phyloP scores from a whole-genome alignment of 257 asterid genomes.

The Petrea volubilis region DNA sequence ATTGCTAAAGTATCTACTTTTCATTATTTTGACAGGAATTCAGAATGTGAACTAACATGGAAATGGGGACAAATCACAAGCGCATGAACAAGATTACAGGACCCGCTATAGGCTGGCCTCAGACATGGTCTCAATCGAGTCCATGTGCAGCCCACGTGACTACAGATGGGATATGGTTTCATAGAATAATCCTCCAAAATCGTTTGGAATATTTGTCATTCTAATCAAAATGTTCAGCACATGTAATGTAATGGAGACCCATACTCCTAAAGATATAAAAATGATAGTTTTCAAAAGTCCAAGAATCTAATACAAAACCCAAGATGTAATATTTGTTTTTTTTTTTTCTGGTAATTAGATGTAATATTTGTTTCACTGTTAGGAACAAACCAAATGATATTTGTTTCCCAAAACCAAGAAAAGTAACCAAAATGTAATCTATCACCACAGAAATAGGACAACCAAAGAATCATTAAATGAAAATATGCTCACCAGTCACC shows the following conservation, averaged over 20 bases:
- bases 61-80: conserved; percentile 27
- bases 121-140: conserved; percentile 10
- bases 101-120: conserved; percentile 21
- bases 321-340: background rate
- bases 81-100: conserved; percentile 25
- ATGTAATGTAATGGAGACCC: conserved; percentile 8
- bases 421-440: background rate
- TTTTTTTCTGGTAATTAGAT: too few relatives aligned
- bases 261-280: background rate
- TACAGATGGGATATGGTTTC: background rate
- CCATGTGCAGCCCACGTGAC: conserved; percentile 38
- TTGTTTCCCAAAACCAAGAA: background rate
- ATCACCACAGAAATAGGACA: conserved; percentile 2
- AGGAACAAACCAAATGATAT: background rate
- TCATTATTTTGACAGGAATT: background rate
- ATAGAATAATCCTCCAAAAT: conserved; percentile 4
- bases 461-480: conserved; percentile 1
- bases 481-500: conserved; percentile 11
- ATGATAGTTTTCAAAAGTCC: background rate
- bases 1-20: background rate
- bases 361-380: conserved; percentile 10
- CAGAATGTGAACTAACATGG: conserved; percentile 27
- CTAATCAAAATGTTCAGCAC: conserved; percentile 17
- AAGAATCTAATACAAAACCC: conserved; percentile 14
- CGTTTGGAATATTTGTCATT: conserved; percentile 24